Base-by-base conservation (phyloP, 129 eudicot species). In the Oenanthe sinensis region DNA sequence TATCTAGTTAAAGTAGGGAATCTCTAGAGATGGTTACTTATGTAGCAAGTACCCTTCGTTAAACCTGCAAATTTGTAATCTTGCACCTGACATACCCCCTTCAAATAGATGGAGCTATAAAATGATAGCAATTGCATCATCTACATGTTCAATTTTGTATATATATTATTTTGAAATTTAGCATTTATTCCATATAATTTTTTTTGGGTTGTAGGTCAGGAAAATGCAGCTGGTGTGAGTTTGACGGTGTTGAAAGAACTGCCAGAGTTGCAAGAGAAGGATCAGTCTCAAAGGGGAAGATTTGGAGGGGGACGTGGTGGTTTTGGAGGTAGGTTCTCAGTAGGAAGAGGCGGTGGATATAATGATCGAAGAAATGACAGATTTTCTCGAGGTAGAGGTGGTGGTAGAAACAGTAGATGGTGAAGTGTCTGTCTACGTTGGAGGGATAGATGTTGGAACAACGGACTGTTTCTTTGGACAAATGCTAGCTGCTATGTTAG, bases 191-290 rank as follows among this genome's bases (percentile, higher is more conserved):
- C 22, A n/a, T 30, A 0, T 54, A 6, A 19, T 7, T 6, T 8
- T 40, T 49, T 17, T 8, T 62, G 40, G n/a, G 7, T 77, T 30
- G 42, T 30, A 91, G 98, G 94, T 40, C 87, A 84, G 81, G 86
- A 87, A 79, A 93, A 88, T 86, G 97, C 98, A 13, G 79, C 88
- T 22, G 95, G 89, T 78, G 91, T 89, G 77, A 93, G 85, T 76
- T 78, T 93, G 79, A 86, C 89, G 78, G 95, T 91, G 65, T 97
- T 93, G 36, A 91, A 86, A 76, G 84, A 86, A 76, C 83, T 90
- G 81, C 98, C 98, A 20, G 80, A 65, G 30, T 70, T 93, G 79
- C 97, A 93, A 81, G 97, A 90, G 75, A 90, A 86, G 79, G 98
- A 89, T 47, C 87, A 77, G 67, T 39, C 82, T 14, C 79, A 90